Conservation (phyloP, 208 protist species). For the Plasmodiophora brassicae region DNA sequence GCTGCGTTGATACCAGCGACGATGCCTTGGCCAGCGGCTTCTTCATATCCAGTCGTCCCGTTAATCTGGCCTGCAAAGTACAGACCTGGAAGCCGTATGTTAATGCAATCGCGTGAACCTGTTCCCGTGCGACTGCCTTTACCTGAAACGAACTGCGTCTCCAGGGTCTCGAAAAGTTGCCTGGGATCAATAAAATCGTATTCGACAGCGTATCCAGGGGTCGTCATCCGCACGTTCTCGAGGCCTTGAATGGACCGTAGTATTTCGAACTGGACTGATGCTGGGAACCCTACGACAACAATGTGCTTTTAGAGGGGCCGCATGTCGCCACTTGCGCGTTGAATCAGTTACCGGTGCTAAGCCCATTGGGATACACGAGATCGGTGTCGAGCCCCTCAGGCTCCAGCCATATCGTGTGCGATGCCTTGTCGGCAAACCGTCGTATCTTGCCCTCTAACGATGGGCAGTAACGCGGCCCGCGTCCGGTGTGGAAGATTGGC, state of each 20-base stretch:
- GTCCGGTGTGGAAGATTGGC: neutral
- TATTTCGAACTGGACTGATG: neutral
- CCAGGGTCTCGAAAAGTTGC: conserved; percentile 44
- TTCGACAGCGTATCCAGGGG: conserved; percentile 62
- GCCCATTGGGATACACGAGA: conserved; percentile 49
- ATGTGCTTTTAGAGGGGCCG: neutral
- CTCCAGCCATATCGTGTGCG: conserved; percentile 48
- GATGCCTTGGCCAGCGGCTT: conserved; percentile 44
- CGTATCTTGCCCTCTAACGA: conserved; percentile 44
- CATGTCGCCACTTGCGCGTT: no score
- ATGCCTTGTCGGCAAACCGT: conserved; percentile 35
- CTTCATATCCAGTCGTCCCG: conserved; percentile 51
- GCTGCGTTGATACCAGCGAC: conserved; percentile 44
- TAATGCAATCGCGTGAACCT: neutral
- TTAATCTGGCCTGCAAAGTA: conserved; percentile 50
- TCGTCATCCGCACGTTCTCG: conserved; percentile 36
- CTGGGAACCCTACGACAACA: conserved; percentile 33
- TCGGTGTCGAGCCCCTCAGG: conserved; percentile 39
- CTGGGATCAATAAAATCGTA: conserved; percentile 76
- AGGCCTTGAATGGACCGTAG: conserved; percentile 35
- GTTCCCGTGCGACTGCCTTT: neutral
- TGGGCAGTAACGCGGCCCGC: conserved; percentile 44
- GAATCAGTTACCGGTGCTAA: conserved; percentile 14
- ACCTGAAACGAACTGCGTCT: neutral
- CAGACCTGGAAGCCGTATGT: conserved; percentile 20